Conservation (phyloP, 163 green algal species). For the Chlamydomonas reinhardtii region DNA sequence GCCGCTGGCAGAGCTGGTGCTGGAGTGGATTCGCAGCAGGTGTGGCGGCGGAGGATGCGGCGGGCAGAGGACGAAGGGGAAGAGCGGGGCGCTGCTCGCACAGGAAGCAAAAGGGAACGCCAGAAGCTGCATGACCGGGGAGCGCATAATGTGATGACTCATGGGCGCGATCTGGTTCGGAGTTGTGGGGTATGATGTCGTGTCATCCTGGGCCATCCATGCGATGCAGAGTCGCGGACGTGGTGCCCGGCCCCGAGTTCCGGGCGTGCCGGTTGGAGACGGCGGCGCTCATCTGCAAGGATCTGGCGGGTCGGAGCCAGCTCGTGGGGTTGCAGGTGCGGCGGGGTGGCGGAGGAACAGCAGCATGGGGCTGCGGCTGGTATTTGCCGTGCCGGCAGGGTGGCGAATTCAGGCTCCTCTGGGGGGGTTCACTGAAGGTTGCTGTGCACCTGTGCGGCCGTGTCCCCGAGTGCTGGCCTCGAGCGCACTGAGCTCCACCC, state of each 20-base stretch:
- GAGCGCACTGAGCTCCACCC: too few relatives aligned
- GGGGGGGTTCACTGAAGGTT: too few relatives aligned
- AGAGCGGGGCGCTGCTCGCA: too few relatives aligned
- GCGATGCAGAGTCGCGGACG: not conserved
- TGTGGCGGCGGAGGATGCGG: not conserved
- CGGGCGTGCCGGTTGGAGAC: slow-evolving; percentile 18
- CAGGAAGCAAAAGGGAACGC: too few relatives aligned
- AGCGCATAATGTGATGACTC: too few relatives aligned
- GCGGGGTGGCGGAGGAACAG: not conserved
- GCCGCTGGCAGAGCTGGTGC: slow-evolving; percentile 8
- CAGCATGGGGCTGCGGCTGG: not conserved
- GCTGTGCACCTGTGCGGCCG: too few relatives aligned
- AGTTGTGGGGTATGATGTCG: too few relatives aligned
- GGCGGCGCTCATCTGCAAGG: slow-evolving; percentile 23
- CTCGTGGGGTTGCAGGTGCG: slow-evolving; percentile 39
- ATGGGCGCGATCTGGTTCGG: too few relatives aligned
- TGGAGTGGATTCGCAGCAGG: slow-evolving; percentile 42
- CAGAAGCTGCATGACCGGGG: too few relatives aligned
- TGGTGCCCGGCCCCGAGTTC: slow-evolving; percentile 27
- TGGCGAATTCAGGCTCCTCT: too few relatives aligned
- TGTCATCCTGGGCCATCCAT: too few relatives aligned
- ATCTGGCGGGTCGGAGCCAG: slow-evolving; percentile 35
- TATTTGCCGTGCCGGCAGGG: not conserved
- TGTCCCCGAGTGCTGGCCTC: too few relatives aligned
- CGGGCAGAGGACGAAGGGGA: not conserved